Conservation (phyloP, 176 grass and related monocot species). For the Carex scoparia region DNA sequence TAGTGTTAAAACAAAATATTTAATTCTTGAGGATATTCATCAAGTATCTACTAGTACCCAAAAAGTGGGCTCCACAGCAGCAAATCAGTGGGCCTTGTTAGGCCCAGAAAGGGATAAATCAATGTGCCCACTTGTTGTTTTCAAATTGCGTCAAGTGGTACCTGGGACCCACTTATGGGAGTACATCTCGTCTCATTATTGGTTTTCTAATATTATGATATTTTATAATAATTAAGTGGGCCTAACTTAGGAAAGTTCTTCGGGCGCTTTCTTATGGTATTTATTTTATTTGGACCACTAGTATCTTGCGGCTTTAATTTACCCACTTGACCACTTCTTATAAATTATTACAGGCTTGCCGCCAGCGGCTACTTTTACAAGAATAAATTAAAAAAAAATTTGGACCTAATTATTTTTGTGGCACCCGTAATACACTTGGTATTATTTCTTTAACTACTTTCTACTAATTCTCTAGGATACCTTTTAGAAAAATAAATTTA, state of each 20-base stretch:
- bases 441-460: neutral
- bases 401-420: neutral
- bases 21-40: neutral
- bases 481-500: neutral
- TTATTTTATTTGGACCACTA: neutral
- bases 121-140: constrained; percentile 6
- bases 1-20: neutral
- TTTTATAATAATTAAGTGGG: constrained; percentile 7
- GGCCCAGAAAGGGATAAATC: constrained; percentile 3
- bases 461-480: neutral
- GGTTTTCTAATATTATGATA: neutral
- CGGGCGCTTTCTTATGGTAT: neutral
- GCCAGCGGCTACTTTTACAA: neutral
- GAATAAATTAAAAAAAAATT: too few species aligned
- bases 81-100: constrained; percentile 6
- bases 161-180: neutral
- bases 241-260: constrained; percentile 8
- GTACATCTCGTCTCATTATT: constrained; percentile 15
- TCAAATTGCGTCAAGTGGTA: constrained; percentile 1
- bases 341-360: too few species aligned
- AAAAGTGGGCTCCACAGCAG: neutral
- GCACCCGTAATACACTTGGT: neutral
- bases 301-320: neutral
- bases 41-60: neutral
- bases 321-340: too few species aligned